Evolutionary conservation across 192 early-diverging fungal genomes (phyloP).

Genomic region (Podila verticillata): DNA sequence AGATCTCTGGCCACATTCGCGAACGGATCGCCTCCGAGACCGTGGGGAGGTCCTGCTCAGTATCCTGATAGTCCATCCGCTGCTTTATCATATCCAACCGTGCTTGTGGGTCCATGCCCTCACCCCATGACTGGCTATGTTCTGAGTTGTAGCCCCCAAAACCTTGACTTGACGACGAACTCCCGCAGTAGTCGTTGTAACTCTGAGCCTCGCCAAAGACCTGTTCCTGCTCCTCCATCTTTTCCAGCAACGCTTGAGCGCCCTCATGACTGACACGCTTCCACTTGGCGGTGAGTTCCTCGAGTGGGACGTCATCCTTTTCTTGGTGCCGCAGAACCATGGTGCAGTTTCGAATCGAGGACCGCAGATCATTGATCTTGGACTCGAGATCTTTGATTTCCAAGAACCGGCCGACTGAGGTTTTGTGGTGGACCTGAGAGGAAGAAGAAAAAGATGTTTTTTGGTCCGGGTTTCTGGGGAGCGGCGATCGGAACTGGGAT

Average conservation of each 20-base stretch:
- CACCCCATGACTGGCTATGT: not conserved
- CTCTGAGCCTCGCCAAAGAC: slow-evolving; percentile 2
- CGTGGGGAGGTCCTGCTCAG: slow-evolving; percentile 34
- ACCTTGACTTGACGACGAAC: not conserved
- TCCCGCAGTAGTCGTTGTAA: not conserved
- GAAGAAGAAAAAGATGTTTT: not conserved
- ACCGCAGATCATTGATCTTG: slow-evolving; percentile 19
- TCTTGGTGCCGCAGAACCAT: slow-evolving; percentile 27
- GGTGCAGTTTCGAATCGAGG: slow-evolving; percentile 25
- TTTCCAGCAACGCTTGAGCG: slow-evolving; percentile 29
- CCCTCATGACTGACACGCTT: slow-evolving; percentile 23
- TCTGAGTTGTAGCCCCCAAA: not conserved
- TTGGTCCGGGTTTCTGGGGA: not conserved
- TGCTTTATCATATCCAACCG: slow-evolving; percentile 1
- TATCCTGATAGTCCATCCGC: slow-evolving; percentile 25
- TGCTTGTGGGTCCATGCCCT: not conserved
- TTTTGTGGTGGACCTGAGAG: not conserved
- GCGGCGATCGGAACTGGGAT: not conserved
- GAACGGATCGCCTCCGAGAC: slow-evolving; percentile 32
- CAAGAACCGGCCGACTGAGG: slow-evolving; percentile 1
- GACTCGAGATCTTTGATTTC: slow-evolving; percentile 13
- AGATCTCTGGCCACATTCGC: not conserved
- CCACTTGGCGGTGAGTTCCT: slow-evolving; percentile 36
- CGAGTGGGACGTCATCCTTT: slow-evolving; percentile 13
- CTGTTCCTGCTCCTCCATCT: slow-evolving; percentile 25